Evolutionary conservation across 1,284 basidiomycete species (phyloP).

Genomic region (Cryptococcus wingfieldii): DNA sequence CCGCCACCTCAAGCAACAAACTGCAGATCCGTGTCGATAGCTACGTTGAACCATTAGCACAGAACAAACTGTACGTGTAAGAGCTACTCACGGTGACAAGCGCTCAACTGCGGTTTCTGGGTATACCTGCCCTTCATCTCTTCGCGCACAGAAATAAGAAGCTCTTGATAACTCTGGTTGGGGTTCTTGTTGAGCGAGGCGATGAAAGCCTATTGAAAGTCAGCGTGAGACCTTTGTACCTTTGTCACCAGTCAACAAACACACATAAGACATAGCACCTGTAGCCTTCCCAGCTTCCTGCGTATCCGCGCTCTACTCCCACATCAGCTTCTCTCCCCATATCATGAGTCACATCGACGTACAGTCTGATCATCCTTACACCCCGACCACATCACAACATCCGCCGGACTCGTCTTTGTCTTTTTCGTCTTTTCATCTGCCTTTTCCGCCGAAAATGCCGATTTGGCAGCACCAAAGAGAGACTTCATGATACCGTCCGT

Average conservation of each 20-base stretch:
- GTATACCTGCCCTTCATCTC: slow-evolving; percentile 60
- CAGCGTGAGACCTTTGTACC: background rate
- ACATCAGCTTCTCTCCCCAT: background rate
- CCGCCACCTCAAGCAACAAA: slow-evolving; percentile 11
- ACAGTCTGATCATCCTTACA: slow-evolving; percentile 90
- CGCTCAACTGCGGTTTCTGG: slow-evolving; percentile 71
- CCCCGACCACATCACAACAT: slow-evolving; percentile 67
- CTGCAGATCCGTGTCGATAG: slow-evolving; percentile 16
- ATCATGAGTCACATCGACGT: slow-evolving; percentile 8
- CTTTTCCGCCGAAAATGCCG: slow-evolving; percentile 52
- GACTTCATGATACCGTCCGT: slow-evolving; percentile 62
- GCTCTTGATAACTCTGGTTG: slow-evolving; percentile 73
- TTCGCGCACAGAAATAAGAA: slow-evolving; percentile 65
- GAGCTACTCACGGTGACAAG: slow-evolving; percentile 34
- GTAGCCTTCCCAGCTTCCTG: slow-evolving; percentile 72
- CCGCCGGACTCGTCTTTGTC: slow-evolving; percentile 74
- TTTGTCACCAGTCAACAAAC: background rate
- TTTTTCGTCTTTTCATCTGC: slow-evolving; percentile 61
- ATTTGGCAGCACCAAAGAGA: slow-evolving; percentile 42
- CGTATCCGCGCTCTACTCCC: slow-evolving; percentile 62
- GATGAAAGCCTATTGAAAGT: slow-evolving; percentile 63
- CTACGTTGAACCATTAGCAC: background rate
- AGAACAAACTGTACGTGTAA: background rate
- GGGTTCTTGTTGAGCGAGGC: slow-evolving; percentile 59
- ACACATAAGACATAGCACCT: slow-evolving; percentile 65